Conservation (phyloP, 108 stramenopile genomes). For the Pelagomonas calceolata region DNA sequence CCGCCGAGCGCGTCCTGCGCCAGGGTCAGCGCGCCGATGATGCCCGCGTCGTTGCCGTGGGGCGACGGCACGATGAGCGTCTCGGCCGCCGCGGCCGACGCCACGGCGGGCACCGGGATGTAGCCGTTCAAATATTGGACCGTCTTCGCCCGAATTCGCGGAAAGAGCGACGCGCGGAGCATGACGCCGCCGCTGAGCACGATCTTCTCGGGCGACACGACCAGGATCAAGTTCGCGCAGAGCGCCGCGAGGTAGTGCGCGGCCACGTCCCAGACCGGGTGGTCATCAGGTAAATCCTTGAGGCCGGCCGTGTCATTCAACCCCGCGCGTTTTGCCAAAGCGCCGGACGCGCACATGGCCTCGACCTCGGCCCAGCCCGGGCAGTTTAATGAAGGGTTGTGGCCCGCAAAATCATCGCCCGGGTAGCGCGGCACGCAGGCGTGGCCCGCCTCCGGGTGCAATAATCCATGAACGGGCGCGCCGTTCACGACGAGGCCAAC, state of each 20-base stretch:
- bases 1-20: constrained; percentile 44
- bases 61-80: constrained; percentile 24
- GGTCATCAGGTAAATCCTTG: constrained; percentile 49
- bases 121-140: constrained; percentile 74
- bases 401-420: not conserved
- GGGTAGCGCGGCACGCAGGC: constrained; percentile 17
- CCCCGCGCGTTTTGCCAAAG: constrained; percentile 2
- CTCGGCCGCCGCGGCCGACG: constrained; percentile 5
- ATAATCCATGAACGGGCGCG: constrained; percentile 67
- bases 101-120: constrained; percentile 47
- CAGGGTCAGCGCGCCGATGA: constrained; percentile 58
- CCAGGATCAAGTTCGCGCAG: constrained; percentile 65
- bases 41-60: constrained; percentile 51
- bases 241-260: constrained; percentile 83
- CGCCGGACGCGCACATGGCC: not conserved
- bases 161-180: constrained; percentile 56
- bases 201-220: constrained; percentile 69
- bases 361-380: constrained; percentile 24
- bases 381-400: constrained; percentile 9
- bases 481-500: constrained; percentile 82
- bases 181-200: constrained; percentile 84
- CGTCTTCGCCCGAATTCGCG: constrained; percentile 50
- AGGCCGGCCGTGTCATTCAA: constrained; percentile 31
- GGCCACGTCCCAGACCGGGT: constrained; percentile 72
- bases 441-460: constrained; percentile 83